Evolutionary conservation across 352 stramenopile species (phyloP).

Genomic region (Phytophthora aleatoria): DNA sequence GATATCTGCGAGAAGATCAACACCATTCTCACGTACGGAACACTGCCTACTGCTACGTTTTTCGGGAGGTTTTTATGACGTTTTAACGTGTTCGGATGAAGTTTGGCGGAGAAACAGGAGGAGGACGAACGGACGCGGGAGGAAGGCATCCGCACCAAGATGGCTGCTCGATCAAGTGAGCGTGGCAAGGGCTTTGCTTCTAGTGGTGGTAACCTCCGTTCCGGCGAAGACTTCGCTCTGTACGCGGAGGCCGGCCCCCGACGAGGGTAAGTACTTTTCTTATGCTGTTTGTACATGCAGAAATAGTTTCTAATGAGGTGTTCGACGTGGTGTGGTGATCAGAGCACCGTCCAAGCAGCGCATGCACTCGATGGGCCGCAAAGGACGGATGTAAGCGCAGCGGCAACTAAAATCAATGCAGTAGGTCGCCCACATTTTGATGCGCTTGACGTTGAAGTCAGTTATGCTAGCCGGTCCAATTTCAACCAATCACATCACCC

Average conservation of each 20-base stretch:
- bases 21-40: constrained; percentile 60
- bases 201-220: constrained; percentile 34
- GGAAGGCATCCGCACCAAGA: constrained; percentile 59
- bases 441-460: constrained; percentile 20
- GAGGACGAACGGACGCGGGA: constrained; percentile 57
- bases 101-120: constrained; percentile 57
- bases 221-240: constrained; percentile 49
- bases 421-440: not conserved
- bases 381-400: constrained; percentile 55
- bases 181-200: constrained; percentile 43
- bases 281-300: too few species aligned
- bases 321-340: constrained; percentile 8
- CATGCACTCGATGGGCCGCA: constrained; percentile 54
- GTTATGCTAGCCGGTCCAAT: constrained; percentile 2
- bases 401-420: constrained; percentile 4
- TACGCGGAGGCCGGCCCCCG: constrained; percentile 48
- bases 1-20: constrained; percentile 72
- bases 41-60: not conserved
- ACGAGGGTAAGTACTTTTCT: constrained; percentile 46
- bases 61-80: not conserved
- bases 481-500: constrained; percentile 14
- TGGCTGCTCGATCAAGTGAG: constrained; percentile 52
- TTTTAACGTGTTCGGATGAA: constrained; percentile 23
- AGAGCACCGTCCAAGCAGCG: constrained; percentile 51
- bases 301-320: not conserved